Evolutionary conservation across 2,329 filamentous ascomycete genomes (phyloP).

Genomic region (Fusarium goolgardi): DNA sequence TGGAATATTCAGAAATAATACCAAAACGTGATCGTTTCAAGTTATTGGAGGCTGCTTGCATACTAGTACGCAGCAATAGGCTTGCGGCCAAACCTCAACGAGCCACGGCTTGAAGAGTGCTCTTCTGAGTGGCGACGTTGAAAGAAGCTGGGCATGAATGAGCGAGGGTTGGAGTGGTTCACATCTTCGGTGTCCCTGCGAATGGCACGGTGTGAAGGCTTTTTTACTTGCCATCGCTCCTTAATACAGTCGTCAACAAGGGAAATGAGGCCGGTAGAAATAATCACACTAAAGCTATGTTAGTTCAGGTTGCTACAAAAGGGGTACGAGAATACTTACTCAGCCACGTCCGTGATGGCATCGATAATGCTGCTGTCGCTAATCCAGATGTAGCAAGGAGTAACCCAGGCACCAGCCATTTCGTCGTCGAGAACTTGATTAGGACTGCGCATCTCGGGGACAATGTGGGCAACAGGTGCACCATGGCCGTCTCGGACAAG

Average conservation of each 20-base stretch:
- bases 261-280: conserved; percentile 88
- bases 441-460: conserved; percentile 80
- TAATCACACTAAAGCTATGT: conserved; percentile 74
- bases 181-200: conserved; percentile 42
- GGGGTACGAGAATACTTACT: conserved; percentile 67
- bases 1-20: background rate
- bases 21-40: background rate
- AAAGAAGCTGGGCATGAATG: conserved; percentile 56
- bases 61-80: conserved; percentile 53
- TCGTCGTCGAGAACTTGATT: conserved; percentile 78
- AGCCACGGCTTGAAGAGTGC: conserved; percentile 48
- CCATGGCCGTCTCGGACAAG: conserved; percentile 74
- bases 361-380: conserved; percentile 77
- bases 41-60: background rate
- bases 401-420: conserved; percentile 86
- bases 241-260: conserved; percentile 94
- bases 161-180: conserved; percentile 44
- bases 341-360: conserved; percentile 81
- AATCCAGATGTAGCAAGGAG: conserved; percentile 91
- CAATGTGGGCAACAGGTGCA: conserved; percentile 81
- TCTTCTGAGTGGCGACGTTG: conserved; percentile 57
- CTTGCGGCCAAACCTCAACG: conserved; percentile 52
- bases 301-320: conserved; percentile 32
- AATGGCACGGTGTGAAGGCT: conserved; percentile 48
- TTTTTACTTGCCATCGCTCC: conserved; percentile 72